Percentiles rank a stretch among this genome's conserved stretches.
phyloP scores from a whole-genome alignment of 2,329 filamentous ascomycete genomes.

The Leptoxyphium fumago region DNA sequence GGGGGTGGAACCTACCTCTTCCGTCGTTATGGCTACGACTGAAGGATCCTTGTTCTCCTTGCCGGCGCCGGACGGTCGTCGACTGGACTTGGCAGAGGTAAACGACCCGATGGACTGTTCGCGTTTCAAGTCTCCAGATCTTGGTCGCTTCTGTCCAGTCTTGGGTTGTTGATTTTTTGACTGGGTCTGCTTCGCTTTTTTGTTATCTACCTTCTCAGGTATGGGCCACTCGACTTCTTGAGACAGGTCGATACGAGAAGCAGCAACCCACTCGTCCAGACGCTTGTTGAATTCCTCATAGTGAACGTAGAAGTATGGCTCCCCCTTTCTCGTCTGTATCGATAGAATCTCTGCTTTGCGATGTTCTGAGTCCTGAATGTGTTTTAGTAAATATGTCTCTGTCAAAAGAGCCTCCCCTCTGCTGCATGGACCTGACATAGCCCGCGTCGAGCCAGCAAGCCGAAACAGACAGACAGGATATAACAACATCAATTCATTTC shows the following conservation, averaged over 20 bases:
- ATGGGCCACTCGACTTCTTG: constrained; percentile 94
- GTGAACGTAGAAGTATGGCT: constrained; percentile 85
- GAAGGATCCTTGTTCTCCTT: constrained; percentile 36
- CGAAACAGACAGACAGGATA: not conserved
- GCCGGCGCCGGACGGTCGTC: constrained; percentile 36
- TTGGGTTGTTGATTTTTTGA: constrained; percentile 16
- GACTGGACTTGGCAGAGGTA: constrained; percentile 8
- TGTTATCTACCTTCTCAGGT: constrained; percentile 79
- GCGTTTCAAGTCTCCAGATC: not conserved
- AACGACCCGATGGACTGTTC: constrained; percentile 7
- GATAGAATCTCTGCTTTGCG: constrained; percentile 94
- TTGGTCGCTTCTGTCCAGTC: constrained; percentile 16
- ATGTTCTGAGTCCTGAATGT: constrained; percentile 55
- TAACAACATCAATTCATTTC: constrained; percentile 11
- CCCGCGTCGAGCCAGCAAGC: not conserved
- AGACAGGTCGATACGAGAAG: constrained; percentile 67
- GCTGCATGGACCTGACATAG: not conserved
- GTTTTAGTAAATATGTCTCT: not conserved
- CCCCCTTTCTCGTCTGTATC: constrained; percentile 77
- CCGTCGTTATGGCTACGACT: constrained; percentile 28
- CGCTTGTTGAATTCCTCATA: constrained; percentile 97
- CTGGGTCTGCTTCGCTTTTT: constrained; percentile 44
- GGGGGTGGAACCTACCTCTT: constrained; percentile 34
- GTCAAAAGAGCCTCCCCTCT: not conserved
- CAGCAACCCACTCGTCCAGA: constrained; percentile 75